phyloP scores from a whole-genome alignment of 2,329 filamentous ascomycete species.

The Colletotrichum agaves region DNA sequence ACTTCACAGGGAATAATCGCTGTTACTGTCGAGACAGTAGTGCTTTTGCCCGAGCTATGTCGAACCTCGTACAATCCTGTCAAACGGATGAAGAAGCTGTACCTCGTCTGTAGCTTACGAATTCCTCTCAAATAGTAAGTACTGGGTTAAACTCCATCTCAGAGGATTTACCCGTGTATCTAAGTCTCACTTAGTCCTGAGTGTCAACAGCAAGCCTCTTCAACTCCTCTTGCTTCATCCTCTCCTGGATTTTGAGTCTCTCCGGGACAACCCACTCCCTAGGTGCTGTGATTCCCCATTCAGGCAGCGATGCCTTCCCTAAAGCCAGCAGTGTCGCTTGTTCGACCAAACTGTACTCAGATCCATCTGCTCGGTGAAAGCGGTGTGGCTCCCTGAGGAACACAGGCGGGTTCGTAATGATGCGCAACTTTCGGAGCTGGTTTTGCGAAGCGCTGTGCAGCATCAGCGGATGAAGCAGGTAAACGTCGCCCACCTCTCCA shows the following conservation, averaged over 20 bases:
- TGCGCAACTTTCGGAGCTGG: conserved; percentile 40
- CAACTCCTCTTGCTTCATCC: conserved; percentile 46
- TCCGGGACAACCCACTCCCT: conserved; percentile 61
- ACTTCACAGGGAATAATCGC: too few relatives aligned
- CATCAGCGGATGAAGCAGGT: conserved; percentile 69
- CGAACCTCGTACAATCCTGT: too few relatives aligned
- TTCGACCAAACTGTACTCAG: conserved; percentile 65
- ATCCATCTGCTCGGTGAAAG: conserved; percentile 58
- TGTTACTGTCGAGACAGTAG: too few relatives aligned
- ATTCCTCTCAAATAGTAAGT: too few relatives aligned
- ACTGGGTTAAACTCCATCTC: too few relatives aligned
- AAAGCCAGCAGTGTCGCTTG: conserved; percentile 62
- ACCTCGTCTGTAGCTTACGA: too few relatives aligned
- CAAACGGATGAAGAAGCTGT: too few relatives aligned
- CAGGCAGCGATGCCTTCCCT: conserved; percentile 56
- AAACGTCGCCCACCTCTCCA: conserved; percentile 66
- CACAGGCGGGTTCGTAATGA: conserved; percentile 52
- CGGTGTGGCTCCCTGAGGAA: conserved; percentile 61
- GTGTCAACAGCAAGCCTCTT: too few relatives aligned
- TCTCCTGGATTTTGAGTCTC: conserved; percentile 43
- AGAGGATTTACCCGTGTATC: too few relatives aligned
- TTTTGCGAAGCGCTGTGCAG: conserved; percentile 62
- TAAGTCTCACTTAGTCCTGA: too few relatives aligned
- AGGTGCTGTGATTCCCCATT: conserved; percentile 62
- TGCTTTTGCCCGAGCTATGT: too few relatives aligned